Base-by-base conservation (phyloP, 768 basidiomycete species). In the Pleurotus eryngii region DNA sequence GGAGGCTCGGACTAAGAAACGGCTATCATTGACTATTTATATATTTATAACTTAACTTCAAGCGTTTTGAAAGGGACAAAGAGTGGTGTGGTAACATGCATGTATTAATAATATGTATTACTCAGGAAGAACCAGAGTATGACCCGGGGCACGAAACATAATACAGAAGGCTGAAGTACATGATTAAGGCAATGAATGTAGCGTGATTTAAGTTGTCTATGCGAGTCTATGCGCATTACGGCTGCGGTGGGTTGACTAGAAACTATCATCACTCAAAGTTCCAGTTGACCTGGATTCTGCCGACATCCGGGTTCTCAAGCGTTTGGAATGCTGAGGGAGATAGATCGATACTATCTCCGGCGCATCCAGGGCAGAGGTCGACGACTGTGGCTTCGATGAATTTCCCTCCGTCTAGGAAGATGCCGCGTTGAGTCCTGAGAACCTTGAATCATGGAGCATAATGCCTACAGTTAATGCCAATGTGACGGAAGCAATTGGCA, bases 331-430 rank as follows among this genome's bases (percentile, higher is more conserved):
- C 66, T 12, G 61, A 43, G 4, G 66, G 68, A 4, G 70, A 67
- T 27, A 72, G 59, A 59, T 72, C 71, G 42, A 71, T 61, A 40
- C 60, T 60, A n/a, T 62, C 54, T 1, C 57, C 45, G 14, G 46
- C 62, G 48, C 71, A 72, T 6, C 63, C 65, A 1, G 61, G 60
- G 55, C 71, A 72, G 12, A 57, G 50, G 55, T 71, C 70, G 20
- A 67, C 69, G 45, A 70, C 62, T 5, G 51, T 64, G 8, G 61
- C 68, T 15, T 58, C 59, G 27, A 64, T 55, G 26, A 60, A 61
- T 47, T 60, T 67, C 20, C 65, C 68, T 38, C 61, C 18, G 46
- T 64, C 67, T 68, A 37, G 7, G 6, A 26, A 11, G 20, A 45
- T 45, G 27, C 7, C 49, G 22, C 14, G 49, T n/a, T 35, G 38